phyloP scores from a whole-genome alignment of 768 basidiomycete genomes.

The Tulasnella sp. region DNA sequence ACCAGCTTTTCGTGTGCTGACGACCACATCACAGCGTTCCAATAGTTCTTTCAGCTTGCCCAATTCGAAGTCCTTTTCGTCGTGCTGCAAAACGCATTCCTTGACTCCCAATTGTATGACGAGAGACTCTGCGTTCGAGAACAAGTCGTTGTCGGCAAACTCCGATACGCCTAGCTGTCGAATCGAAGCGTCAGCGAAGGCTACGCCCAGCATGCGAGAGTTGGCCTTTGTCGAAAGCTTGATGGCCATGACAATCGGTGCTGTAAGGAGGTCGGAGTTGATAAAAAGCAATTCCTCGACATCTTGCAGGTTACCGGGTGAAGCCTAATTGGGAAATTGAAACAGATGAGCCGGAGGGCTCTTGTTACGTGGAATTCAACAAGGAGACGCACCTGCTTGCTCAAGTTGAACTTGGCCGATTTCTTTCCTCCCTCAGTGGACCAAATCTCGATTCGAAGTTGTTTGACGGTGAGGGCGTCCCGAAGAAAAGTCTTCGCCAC shows the following conservation, averaged over 20 bases:
- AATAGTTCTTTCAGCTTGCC: slow-evolving; percentile 78
- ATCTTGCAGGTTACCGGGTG: slow-evolving; percentile 58
- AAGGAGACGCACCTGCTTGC: slow-evolving; percentile 57
- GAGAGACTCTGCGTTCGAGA: slow-evolving; percentile 94
- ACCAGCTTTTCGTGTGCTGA: slow-evolving; percentile 88
- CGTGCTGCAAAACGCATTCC: slow-evolving; percentile 74
- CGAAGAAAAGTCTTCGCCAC: slow-evolving; percentile 77
- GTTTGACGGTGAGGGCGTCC: slow-evolving; percentile 82
- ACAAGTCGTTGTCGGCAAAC: slow-evolving; percentile 89
- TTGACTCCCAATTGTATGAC: slow-evolving; percentile 96
- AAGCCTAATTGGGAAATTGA: slow-evolving; percentile 43
- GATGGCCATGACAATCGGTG: slow-evolving; percentile 85
- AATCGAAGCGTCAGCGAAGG: slow-evolving; percentile 83
- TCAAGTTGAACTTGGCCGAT: slow-evolving; percentile 57
- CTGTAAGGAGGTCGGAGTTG: slow-evolving; percentile 66
- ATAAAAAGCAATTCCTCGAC: slow-evolving; percentile 76
- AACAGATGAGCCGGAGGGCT: slow-evolving; percentile 20
- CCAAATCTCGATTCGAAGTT: slow-evolving; percentile 92
- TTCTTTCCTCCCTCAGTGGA: slow-evolving; percentile 70
- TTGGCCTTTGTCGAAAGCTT: slow-evolving; percentile 57
- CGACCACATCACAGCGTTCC: slow-evolving; percentile 82
- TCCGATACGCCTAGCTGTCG: slow-evolving; percentile 83
- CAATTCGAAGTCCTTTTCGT: slow-evolving; percentile 63
- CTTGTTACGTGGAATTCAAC: neutral
- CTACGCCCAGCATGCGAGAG: slow-evolving; percentile 62